Conservation (phyloP, 768 basidiomycete species). For the Boletus insuetus region DNA sequence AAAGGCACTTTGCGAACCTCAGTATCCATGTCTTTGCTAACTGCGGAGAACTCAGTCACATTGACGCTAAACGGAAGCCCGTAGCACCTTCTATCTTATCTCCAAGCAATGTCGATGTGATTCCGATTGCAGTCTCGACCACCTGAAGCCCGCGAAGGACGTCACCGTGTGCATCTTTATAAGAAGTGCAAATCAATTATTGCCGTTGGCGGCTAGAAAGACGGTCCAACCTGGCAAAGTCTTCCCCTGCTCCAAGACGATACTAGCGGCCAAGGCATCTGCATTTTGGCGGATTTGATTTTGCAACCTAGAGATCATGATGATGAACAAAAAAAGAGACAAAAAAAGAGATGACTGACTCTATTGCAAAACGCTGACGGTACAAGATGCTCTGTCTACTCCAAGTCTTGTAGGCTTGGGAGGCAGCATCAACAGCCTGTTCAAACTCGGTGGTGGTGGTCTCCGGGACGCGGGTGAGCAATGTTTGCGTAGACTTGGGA, state of each 20-base stretch:
- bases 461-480: constrained; percentile 88
- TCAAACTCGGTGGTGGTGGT: constrained; percentile 80
- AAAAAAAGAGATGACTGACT: constrained; percentile 52
- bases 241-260: constrained; percentile 95
- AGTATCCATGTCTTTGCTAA: constrained; percentile 97
- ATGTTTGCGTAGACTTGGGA: constrained; percentile 79
- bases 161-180: constrained; percentile 89
- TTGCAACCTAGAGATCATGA: constrained; percentile 62
- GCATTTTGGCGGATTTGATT: constrained; percentile 80
- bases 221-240: constrained; percentile 68
- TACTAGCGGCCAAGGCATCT: constrained; percentile 82
- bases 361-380: constrained; percentile 84
- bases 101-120: constrained; percentile 83
- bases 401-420: constrained; percentile 87
- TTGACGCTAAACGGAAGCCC: not conserved
- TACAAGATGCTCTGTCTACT: constrained; percentile 79
- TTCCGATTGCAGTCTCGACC: constrained; percentile 74
- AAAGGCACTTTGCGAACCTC: constrained; percentile 79
- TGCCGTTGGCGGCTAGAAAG: not conserved
- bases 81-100: constrained; percentile 85
- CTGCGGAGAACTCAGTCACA: constrained; percentile 37
- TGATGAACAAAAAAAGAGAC: constrained; percentile 1
- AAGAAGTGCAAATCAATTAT: not conserved
- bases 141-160: constrained; percentile 91
- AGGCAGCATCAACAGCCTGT: constrained; percentile 79